Base-by-base conservation (phyloP, 1,284 basidiomycete species). In the Pyrrhoderma noxium region DNA sequence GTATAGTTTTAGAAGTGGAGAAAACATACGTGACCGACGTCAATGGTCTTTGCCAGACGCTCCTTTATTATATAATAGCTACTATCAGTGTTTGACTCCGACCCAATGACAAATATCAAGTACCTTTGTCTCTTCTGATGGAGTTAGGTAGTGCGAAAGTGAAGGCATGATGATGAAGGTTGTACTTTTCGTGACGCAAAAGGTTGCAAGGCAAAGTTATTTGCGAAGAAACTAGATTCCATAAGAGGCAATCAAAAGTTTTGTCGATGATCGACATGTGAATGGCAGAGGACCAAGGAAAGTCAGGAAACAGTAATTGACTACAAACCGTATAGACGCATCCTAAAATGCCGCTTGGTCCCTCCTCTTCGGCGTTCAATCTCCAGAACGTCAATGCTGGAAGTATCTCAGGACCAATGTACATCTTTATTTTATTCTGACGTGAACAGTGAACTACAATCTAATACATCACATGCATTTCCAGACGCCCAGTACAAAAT, bases 101-200 rank as follows among this genome's bases (percentile, higher is more conserved):
- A 31, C 16, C 22, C 45, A 13, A 16, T 21, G 2, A 7, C 7
- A 40, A n/a, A 3, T 60, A 74, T n/a, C 31, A 89, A 5, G 27
- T 31, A 31, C 87, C 69, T 86, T 89, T 66, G 85, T 87, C 64
- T 90, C 87, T 72, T 90, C 87, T 47, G 87, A 90, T 60, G 53
- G 53, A 16, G 53, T 51, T 8, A 55, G 38, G 21, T 55, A 55
- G 34, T 47, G 37, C 13, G 46, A 19, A 19, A 47, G 25, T 21
- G 25, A 38, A 8, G 85, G 83, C 87, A 90, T 90, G 58, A 58
- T 72, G 63, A 68, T 50, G 45, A 46, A 53, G 47, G 57, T 61
- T 59, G 57, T 59, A 57, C 60, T 60, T 54, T 59, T 57, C 54
- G 63, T 59, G 53, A 59, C 53, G 53, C 59, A 58, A 51, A 44